Conservation (phyloP, 176 grass and related monocot genomes). For the Lolium perenne region DNA sequence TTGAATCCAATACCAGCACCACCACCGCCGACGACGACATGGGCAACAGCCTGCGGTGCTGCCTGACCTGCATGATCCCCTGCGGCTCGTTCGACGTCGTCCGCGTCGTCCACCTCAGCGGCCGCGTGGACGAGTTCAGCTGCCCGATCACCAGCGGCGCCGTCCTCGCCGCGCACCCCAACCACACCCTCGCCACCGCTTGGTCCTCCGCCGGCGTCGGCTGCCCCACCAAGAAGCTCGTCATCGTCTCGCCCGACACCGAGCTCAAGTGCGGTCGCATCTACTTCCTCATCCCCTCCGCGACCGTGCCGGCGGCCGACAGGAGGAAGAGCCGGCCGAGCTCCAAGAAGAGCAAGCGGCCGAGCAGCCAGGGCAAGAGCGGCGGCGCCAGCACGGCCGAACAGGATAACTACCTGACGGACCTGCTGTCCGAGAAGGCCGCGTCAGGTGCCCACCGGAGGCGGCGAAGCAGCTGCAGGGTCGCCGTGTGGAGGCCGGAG, state of each 20-base stretch:
- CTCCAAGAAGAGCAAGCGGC: slow-evolving; percentile 55
- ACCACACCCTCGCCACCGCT: slow-evolving; percentile 81
- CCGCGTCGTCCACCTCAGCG: slow-evolving; percentile 87
- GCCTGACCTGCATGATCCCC: slow-evolving; percentile 84
- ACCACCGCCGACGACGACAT: slow-evolving; percentile 31
- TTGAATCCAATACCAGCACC: not conserved
- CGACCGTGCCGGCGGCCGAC: slow-evolving; percentile 53
- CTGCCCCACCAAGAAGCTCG: slow-evolving; percentile 67
- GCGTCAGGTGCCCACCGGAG: slow-evolving; percentile 43
- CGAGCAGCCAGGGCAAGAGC: slow-evolving; percentile 36
- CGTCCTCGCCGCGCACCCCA: slow-evolving; percentile 76
- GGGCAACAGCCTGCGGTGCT: slow-evolving; percentile 95
- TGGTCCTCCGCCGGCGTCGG: slow-evolving; percentile 63
- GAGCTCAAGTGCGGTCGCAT: slow-evolving; percentile 94
- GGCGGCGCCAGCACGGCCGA: slow-evolving; percentile 31
- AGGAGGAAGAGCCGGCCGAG: slow-evolving; percentile 42
- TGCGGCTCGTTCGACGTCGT: slow-evolving; percentile 90
- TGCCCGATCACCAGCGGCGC: slow-evolving; percentile 55
- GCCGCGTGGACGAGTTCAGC: slow-evolving; percentile 87
- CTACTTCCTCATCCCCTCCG: slow-evolving; percentile 87
- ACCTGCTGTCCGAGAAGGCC: slow-evolving; percentile 67
- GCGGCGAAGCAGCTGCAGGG: slow-evolving; percentile 59
- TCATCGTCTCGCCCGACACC: slow-evolving; percentile 75
- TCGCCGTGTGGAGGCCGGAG: slow-evolving; percentile 78
- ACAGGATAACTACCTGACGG: slow-evolving; percentile 73